Percentiles rank a stretch among this genome's conserved stretches.
phyloP scores from a whole-genome alignment of 2,329 filamentous ascomycete genomes.

The Nemania serpens region DNA sequence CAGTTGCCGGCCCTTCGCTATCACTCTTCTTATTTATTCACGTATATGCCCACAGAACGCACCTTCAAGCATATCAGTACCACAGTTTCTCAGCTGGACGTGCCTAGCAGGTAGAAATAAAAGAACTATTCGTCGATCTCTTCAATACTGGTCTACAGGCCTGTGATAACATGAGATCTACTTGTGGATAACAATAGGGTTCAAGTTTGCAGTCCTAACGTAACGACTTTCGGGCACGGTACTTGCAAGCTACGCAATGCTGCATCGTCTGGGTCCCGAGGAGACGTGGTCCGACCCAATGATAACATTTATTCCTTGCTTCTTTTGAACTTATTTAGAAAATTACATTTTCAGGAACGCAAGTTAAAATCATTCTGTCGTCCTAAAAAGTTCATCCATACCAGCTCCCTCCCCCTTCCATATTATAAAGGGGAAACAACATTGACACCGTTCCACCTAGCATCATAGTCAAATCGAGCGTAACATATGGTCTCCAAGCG shows the following conservation, averaged over 20 bases:
- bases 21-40: not conserved
- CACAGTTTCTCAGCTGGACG: too few species aligned
- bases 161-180: not conserved
- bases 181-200: conserved; percentile 1
- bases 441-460: too few species aligned
- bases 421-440: too few species aligned
- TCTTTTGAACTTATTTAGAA: too few species aligned
- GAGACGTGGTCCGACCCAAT: not conserved
- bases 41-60: not conserved
- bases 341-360: too few species aligned
- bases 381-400: too few species aligned
- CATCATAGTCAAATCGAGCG: too few species aligned
- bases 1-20: not conserved
- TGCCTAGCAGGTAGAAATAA: too few species aligned
- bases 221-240: not conserved
- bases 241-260: not conserved
- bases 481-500: too few species aligned
- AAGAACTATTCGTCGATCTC: not conserved
- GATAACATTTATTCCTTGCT: not conserved
- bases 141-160: not conserved
- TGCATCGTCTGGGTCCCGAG: not conserved
- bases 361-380: too few species aligned
- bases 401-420: too few species aligned
- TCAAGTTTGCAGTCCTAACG: not conserved
- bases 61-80: too few species aligned